Evolutionary conservation across 805 yeast genomes (phyloP), one percentile per base, ranked within the genome.

Genomic region (Starmera amethionina): DNA sequence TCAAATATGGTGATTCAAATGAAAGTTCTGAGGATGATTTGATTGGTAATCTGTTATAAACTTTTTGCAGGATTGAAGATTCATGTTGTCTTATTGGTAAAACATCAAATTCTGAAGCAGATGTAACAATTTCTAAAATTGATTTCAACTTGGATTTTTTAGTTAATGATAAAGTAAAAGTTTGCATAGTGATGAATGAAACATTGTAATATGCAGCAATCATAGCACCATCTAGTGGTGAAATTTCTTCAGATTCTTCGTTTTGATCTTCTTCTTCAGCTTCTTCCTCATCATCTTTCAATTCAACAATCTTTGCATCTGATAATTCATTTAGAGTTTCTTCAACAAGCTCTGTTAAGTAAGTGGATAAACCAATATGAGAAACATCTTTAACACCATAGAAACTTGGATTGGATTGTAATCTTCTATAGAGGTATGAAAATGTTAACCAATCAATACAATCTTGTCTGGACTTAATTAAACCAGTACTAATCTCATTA

Each of bases 391-490:
- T 66, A 8, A 86, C 72, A n/a, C 88, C 96, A 54, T 93, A 93
- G 55, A 73, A 93, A 43, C 93, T 77, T 4, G 98, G 97, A 56
- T 93, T 93, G 30, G 74, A 69, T 41, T 77, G 82, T 16, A 93
- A 56, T 38, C 97, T 68, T 46, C 94, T 68, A 60, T 86, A 93
- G 52, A 89, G 83, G 49, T 79, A 83, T 0, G 95, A 73, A 55
- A 74, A 85, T 0, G 96, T 83, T 30, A 93, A 54, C 94, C 95
- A 87, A 52, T 90, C 96, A 43, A 93, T 75, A 50, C 95, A 85
- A 48, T 83, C 93, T 51, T 89, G 96, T 53, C 83, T 77, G 8
- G 74, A 67, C 36, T 66, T 70, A 42, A 90, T 72, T 12, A 78
- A 66, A 3, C 75, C 66, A 7, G 78, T 72, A 31, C 83, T 73